A percentile compares a stretch with the other conserved stretches of the same genome.
phyloP scores from a whole-genome alignment of 225 moss, liverwort and hornwort species.

The Pleurozium schreberi region DNA sequence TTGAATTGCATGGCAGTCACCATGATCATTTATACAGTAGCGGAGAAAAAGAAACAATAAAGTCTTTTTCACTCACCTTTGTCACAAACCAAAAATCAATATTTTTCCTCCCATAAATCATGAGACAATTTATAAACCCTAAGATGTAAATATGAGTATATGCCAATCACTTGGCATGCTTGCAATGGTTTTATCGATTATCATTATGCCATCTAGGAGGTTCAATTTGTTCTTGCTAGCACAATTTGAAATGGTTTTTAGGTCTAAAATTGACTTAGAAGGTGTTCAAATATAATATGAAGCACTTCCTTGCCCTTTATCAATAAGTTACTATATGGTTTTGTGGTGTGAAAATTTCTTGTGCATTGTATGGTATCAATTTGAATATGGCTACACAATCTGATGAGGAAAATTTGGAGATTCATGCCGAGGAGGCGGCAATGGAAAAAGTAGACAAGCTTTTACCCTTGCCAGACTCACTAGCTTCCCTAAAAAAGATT shows the following conservation, averaged over 20 bases:
- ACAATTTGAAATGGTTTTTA: neutral
- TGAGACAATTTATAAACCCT: no score
- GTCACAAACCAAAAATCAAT: neutral
- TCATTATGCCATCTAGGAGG: neutral
- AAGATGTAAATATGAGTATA: neutral
- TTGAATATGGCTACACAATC: slow-evolving; percentile 6
- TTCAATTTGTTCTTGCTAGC: neutral
- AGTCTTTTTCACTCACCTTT: neutral
- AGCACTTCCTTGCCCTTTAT: neutral
- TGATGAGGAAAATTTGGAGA: neutral
- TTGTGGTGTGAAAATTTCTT: neutral
- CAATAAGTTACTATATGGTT: neutral
- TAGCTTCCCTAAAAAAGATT: slow-evolving; percentile 38
- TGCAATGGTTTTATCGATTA: neutral
- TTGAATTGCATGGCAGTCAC: neutral
- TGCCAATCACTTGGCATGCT: neutral
- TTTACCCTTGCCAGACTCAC: slow-evolving; percentile 53
- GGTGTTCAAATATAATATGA: neutral
- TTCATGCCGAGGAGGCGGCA: slow-evolving; percentile 51
- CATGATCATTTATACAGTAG: neutral
- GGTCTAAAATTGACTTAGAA: neutral
- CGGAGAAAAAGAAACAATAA: neutral
- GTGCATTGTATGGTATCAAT: neutral
- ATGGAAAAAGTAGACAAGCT: slow-evolving; percentile 66
- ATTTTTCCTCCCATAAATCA: no score